phyloP scores from a whole-genome alignment of 352 stramenopile species.

The Pythium angustatum region DNA sequence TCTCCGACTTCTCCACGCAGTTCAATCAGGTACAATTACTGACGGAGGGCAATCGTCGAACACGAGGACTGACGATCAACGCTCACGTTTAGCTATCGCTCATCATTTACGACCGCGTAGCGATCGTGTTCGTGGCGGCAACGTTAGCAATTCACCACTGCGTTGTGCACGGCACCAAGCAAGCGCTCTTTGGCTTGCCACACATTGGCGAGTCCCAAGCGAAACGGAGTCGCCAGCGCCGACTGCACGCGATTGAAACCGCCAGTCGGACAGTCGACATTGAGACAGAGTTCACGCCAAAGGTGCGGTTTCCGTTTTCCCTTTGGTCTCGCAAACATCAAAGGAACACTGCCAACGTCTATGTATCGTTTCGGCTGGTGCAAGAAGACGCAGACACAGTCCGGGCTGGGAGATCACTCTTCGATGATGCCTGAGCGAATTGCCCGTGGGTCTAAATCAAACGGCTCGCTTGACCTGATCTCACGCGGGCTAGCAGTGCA shows the following conservation, averaged over 20 bases:
- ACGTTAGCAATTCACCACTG: conserved; percentile 38
- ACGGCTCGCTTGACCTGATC: background rate
- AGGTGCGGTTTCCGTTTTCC: no score
- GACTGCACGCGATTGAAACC: background rate
- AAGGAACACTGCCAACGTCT: no score
- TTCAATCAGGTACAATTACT: conserved; percentile 38
- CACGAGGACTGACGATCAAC: no score
- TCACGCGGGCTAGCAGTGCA: conserved; percentile 8
- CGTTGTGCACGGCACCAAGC: conserved; percentile 12
- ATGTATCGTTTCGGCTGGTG: no score
- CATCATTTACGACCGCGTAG: conserved; percentile 44
- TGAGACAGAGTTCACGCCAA: no score
- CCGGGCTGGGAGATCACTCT: no score
- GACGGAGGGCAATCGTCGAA: no score
- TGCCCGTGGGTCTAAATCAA: no score
- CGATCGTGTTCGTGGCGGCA: conserved; percentile 32
- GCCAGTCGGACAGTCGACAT: conserved; percentile 12
- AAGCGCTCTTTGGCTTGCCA: conserved; percentile 1
- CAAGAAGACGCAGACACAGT: no score
- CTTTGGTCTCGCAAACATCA: no score
- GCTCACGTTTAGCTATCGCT: conserved; percentile 4
- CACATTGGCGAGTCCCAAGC: background rate
- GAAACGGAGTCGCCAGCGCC: background rate
- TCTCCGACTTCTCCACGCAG: conserved; percentile 45
- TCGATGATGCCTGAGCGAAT: no score